Evolutionary conservation across 106 monocot species (phyloP).

Genomic region (Acorus gramineus): DNA sequence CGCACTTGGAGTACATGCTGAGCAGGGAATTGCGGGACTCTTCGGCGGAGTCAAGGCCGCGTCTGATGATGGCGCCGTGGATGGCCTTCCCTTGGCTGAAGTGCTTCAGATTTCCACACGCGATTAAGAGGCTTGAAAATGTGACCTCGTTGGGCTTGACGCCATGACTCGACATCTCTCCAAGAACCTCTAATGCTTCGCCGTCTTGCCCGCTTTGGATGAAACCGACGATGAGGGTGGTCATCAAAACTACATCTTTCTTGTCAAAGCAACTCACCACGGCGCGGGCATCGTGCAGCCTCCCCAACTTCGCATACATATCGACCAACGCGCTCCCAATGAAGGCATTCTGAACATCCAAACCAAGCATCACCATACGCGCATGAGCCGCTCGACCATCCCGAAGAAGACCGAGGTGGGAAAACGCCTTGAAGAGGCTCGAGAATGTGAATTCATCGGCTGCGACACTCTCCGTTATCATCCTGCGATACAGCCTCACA

Average conservation of each 20-base stretch:
- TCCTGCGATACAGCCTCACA: conserved; percentile 28
- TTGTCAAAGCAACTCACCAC: conserved; percentile 18
- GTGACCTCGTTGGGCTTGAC: conserved; percentile 51
- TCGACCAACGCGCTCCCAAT: conserved; percentile 46
- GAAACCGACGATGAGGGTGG: conserved; percentile 52
- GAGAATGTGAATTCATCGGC: conserved; percentile 70
- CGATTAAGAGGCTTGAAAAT: conserved; percentile 58
- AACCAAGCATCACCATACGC: conserved; percentile 27
- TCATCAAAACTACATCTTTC: conserved; percentile 60
- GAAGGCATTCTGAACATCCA: conserved; percentile 22
- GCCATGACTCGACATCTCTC: conserved; percentile 22
- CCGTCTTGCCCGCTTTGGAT: conserved; percentile 38
- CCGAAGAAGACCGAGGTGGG: conserved; percentile 17
- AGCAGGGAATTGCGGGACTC: conserved; percentile 55
- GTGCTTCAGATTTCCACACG: conserved; percentile 32
- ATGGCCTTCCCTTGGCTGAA: conserved; percentile 28
- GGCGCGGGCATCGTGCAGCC: conserved; percentile 19
- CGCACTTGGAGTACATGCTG: conserved; percentile 57
- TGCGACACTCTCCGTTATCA: conserved; percentile 20
- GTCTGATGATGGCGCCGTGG: conserved; percentile 36
- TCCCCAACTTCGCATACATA: conserved; percentile 54
- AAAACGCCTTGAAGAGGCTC: conserved; percentile 35
- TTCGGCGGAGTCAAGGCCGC: conserved; percentile 15
- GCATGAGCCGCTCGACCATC: conserved; percentile 35
- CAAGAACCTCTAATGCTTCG: conserved; percentile 26